Evolutionary conservation across 2,329 filamentous ascomycete genomes (phyloP).

Genomic region (Ophiostoma fasciatum): DNA sequence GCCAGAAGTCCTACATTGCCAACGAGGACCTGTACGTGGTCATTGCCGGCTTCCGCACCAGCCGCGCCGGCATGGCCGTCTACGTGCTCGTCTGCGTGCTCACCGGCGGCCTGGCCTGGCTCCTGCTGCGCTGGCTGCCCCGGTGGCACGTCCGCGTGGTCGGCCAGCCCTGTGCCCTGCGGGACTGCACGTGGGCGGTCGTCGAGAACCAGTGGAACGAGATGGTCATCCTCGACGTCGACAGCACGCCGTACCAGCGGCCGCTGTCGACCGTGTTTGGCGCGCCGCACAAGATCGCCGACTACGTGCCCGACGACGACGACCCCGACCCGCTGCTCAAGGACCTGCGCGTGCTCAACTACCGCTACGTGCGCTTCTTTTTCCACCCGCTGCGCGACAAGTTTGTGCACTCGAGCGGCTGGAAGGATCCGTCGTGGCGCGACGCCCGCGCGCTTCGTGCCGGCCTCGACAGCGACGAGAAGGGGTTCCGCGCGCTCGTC

Average conservation of each 20-base stretch:
- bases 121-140: slow-evolving; percentile 81
- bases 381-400: slow-evolving; percentile 82
- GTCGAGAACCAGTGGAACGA: slow-evolving; percentile 97
- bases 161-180: slow-evolving; percentile 53
- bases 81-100: slow-evolving; percentile 59
- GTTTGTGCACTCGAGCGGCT: slow-evolving; percentile 73
- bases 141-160: slow-evolving; percentile 67
- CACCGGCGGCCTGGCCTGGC: slow-evolving; percentile 65
- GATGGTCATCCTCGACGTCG: slow-evolving; percentile 61
- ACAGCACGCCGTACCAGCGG: slow-evolving; percentile 35
- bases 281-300: slow-evolving; percentile 38
- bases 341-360: slow-evolving; percentile 66
- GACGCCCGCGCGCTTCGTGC: slow-evolving; percentile 58
- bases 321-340: slow-evolving; percentile 68
- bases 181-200: slow-evolving; percentile 77
- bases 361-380: slow-evolving; percentile 86
- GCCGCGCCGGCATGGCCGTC: slow-evolving; percentile 46
- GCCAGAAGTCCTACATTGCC: slow-evolving; percentile 83
- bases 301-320: slow-evolving; percentile 6
- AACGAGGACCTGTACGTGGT: slow-evolving; percentile 92
- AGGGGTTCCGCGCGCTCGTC: slow-evolving; percentile 64
- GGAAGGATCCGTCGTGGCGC: slow-evolving; percentile 88
- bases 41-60: slow-evolving; percentile 80
- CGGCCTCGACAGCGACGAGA: slow-evolving; percentile 81
- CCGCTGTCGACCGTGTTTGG: slow-evolving; percentile 53